Percentiles rank a stretch among this genome's conserved stretches.
phyloP scores from a whole-genome alignment of 208 protist species.

The Phytomonas francai region DNA sequence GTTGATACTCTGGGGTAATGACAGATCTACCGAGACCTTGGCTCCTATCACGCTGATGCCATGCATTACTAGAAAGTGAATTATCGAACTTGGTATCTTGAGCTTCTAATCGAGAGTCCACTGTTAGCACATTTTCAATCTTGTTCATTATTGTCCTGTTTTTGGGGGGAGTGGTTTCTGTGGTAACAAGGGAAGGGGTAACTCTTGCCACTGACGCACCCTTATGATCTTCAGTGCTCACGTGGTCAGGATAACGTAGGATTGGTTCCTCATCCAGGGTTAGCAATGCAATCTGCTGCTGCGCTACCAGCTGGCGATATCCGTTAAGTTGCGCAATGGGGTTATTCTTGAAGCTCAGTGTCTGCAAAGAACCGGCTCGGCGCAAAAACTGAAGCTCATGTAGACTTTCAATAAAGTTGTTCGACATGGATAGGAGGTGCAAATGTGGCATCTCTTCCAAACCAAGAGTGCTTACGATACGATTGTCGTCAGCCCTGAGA shows the following conservation, averaged over 20 bases:
- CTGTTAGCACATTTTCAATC: background rate
- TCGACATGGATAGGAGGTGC: slow-evolving; percentile 37
- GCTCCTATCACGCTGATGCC: background rate
- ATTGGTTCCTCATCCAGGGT: slow-evolving; percentile 66
- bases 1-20: background rate
- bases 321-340: slow-evolving; percentile 40
- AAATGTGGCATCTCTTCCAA: slow-evolving; percentile 51
- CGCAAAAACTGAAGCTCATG: slow-evolving; percentile 60
- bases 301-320: slow-evolving; percentile 36
- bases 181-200: background rate
- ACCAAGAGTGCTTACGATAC: slow-evolving; percentile 32
- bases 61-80: background rate
- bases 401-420: slow-evolving; percentile 69
- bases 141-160: background rate
- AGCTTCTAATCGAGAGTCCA: background rate
- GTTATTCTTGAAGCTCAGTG: slow-evolving; percentile 49
- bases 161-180: background rate
- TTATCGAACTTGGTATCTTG: background rate
- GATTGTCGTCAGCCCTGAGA: slow-evolving; percentile 63
- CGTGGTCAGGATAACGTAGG: slow-evolving; percentile 13
- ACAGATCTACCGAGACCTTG: background rate
- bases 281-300: slow-evolving; percentile 34
- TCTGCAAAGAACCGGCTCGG: slow-evolving; percentile 36
- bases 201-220: background rate
- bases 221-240: background rate